phyloP scores from a whole-genome alignment of 768 basidiomycete genomes.

The Steccherinum ochraceum region DNA sequence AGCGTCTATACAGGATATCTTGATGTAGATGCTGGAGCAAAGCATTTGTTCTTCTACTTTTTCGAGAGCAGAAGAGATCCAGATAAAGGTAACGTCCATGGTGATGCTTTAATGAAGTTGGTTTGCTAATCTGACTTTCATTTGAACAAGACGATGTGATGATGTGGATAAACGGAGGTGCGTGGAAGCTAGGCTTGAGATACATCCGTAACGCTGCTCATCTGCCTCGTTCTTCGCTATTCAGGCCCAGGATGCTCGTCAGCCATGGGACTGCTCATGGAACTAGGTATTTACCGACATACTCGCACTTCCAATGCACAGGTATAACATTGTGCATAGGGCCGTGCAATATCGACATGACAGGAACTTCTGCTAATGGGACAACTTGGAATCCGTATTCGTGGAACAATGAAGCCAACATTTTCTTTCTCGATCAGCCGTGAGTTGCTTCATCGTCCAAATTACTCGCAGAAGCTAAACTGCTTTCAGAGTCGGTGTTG shows the following conservation, averaged over 20 bases:
- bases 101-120: background rate
- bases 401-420: slow-evolving; percentile 62
- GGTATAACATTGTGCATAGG: slow-evolving; percentile 30
- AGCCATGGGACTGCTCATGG: slow-evolving; percentile 56
- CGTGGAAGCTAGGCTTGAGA: background rate
- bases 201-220: slow-evolving; percentile 28
- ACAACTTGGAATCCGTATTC: slow-evolving; percentile 59
- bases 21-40: slow-evolving; percentile 42
- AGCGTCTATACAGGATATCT: slow-evolving; percentile 42
- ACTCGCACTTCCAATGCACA: background rate
- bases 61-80: slow-evolving; percentile 49
- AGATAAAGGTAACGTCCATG: slow-evolving; percentile 23
- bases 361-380: slow-evolving; percentile 46
- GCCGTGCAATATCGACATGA: slow-evolving; percentile 55
- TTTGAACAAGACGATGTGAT: slow-evolving; percentile 46
- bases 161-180: slow-evolving; percentile 67
- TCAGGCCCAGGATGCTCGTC: too few relatives aligned
- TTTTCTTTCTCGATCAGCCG: slow-evolving; percentile 69
- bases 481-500: slow-evolving; percentile 65
- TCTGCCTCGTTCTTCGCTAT: too few relatives aligned
- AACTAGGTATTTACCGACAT: slow-evolving; percentile 32
- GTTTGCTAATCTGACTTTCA: background rate
- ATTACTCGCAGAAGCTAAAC: too few relatives aligned
- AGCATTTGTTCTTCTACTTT: slow-evolving; percentile 54
- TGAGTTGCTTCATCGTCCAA: too few relatives aligned